Evolutionary conservation across 176 grass and related monocot species (phyloP).

Genomic region (Avena atlantica): DNA sequence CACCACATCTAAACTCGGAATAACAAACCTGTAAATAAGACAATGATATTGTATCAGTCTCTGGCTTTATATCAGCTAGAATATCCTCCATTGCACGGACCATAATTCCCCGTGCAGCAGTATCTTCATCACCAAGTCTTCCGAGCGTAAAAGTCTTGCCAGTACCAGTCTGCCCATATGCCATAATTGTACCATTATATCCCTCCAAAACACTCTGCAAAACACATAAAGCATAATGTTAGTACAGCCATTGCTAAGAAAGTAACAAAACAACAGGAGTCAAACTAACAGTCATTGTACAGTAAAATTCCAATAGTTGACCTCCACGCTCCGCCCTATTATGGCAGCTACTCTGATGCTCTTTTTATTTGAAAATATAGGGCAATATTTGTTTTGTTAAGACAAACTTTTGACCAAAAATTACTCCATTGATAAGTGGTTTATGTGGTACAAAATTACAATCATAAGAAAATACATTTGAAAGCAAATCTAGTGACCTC

Average conservation of each 20-base stretch:
- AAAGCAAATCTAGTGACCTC: not conserved
- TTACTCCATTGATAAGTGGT: not conserved
- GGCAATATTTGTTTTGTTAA: not conserved
- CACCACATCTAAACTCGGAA: constrained; percentile 8
- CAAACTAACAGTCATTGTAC: not conserved
- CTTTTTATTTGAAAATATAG: not conserved
- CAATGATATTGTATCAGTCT: constrained; percentile 80
- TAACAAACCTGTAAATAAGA: constrained; percentile 93
- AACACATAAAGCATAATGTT: constrained; percentile 27
- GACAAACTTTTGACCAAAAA: not conserved
- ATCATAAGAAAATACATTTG: not conserved
- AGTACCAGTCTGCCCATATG: constrained; percentile 99
- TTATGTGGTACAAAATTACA: not conserved
- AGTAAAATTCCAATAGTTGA: constrained; percentile 10
- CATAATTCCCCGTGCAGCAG: constrained; percentile 94
- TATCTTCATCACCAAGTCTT: constrained; percentile 98
- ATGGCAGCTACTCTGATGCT: constrained; percentile 10
- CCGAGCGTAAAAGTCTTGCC: constrained; percentile 99
- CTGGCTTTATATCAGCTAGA: constrained; percentile 79
- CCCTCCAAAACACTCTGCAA: constrained; percentile 96
- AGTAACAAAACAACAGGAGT: constrained; percentile 24
- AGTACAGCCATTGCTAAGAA: constrained; percentile 8
- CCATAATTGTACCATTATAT: constrained; percentile 99
- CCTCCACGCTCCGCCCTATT: constrained; percentile 10
- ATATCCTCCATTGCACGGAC: constrained; percentile 99